Evolutionary conservation across 2,329 filamentous ascomycete species (phyloP).

Genomic region (Podosphaera fusca): DNA sequence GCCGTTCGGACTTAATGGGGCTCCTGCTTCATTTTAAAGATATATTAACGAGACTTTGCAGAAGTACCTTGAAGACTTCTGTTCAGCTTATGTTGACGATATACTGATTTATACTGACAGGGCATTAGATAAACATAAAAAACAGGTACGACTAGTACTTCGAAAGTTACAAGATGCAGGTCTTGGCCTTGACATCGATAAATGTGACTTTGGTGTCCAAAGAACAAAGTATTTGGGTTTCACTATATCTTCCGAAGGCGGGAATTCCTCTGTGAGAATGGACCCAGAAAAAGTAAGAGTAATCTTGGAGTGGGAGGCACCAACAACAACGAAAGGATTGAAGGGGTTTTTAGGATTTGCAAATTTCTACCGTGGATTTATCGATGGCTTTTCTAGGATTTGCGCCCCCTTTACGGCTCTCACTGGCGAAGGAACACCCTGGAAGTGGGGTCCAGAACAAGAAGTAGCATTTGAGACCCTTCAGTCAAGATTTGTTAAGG

Average conservation of each 20-base stretch:
- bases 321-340: neutral
- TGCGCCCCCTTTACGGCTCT: neutral
- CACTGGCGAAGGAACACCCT: neutral
- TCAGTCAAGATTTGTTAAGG: neutral
- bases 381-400: neutral
- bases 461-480: neutral
- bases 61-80: neutral
- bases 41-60: neutral
- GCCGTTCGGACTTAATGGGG: neutral
- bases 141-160: neutral
- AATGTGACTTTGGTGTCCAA: neutral
- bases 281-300: neutral
- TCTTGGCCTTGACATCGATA: neutral
- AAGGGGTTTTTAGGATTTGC: neutral
- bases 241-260: neutral
- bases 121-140: neutral
- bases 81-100: neutral
- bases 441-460: neutral
- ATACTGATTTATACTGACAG: neutral
- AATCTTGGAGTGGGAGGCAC: neutral
- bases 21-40: too few relatives aligned
- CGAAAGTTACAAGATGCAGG: neutral
- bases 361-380: neutral
- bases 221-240: neutral
- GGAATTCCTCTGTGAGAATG: neutral